Evolutionary conservation across 2,329 filamentous ascomycete genomes (phyloP).

Genomic region (Ramichloridium luteum): DNA sequence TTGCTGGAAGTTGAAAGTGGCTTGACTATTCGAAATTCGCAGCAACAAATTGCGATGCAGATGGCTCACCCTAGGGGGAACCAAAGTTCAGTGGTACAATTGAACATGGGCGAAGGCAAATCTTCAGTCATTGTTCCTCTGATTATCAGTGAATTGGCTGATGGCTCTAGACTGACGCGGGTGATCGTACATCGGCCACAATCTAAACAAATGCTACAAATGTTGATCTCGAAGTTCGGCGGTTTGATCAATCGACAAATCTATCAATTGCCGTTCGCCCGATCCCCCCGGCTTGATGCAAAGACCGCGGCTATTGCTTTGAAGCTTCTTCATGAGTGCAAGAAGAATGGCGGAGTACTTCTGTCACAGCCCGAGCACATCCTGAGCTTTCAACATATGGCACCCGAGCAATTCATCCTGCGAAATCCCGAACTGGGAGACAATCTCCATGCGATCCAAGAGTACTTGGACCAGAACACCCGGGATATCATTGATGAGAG

Average conservation of each 20-base stretch:
- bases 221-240: slow-evolving; percentile 44
- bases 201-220: slow-evolving; percentile 45
- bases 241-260: slow-evolving; percentile 42
- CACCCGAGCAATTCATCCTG: slow-evolving; percentile 45
- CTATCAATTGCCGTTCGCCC: slow-evolving; percentile 46
- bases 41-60: slow-evolving; percentile 49
- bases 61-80: slow-evolving; percentile 44
- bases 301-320: slow-evolving; percentile 24
- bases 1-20: slow-evolving; percentile 55
- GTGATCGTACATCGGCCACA: slow-evolving; percentile 46
- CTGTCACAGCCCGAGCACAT: slow-evolving; percentile 51
- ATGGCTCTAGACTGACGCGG: slow-evolving; percentile 36
- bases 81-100: slow-evolving; percentile 46
- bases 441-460: slow-evolving; percentile 40
- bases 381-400: slow-evolving; percentile 52
- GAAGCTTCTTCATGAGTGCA: slow-evolving; percentile 32
- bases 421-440: slow-evolving; percentile 29
- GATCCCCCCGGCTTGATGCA: slow-evolving; percentile 31
- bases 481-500: slow-evolving; percentile 56
- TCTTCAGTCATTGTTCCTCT: slow-evolving; percentile 58
- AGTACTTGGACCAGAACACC: slow-evolving; percentile 37
- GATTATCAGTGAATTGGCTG: slow-evolving; percentile 36
- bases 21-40: slow-evolving; percentile 48
- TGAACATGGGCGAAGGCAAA: slow-evolving; percentile 64
- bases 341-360: slow-evolving; percentile 39